Evolutionary conservation across 805 yeast genomes (phyloP).

Genomic region (Wickerhamiella azyma): DNA sequence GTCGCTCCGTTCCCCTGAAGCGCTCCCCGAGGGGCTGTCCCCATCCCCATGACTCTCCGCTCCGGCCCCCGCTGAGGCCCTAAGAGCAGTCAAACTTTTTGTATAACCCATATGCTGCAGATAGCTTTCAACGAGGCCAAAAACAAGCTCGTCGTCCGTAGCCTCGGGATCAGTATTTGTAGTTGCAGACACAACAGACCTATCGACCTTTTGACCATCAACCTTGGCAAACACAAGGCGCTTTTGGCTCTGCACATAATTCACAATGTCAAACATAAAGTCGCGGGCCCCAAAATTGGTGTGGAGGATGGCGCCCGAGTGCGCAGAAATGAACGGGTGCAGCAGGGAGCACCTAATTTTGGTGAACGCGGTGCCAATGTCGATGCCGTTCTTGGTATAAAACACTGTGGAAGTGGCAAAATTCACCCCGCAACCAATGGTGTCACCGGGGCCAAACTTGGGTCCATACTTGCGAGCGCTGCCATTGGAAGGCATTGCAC

Average conservation of each 20-base stretch:
- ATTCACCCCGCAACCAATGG: conserved; percentile 76
- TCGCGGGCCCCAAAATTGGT: conserved; percentile 40
- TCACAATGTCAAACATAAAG: conserved; percentile 47
- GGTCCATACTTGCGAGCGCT: conserved; percentile 31
- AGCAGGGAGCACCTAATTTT: too few relatives aligned
- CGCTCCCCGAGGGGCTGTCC: too few relatives aligned
- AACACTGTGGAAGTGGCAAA: conserved; percentile 50
- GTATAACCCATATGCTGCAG: conserved; percentile 46
- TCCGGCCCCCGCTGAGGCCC: too few relatives aligned
- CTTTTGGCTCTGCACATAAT: conserved; percentile 38
- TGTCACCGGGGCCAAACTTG: conserved; percentile 43
- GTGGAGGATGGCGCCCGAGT: conserved; percentile 30
- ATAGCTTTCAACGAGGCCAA: conserved; percentile 33
- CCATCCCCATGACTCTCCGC: too few relatives aligned
- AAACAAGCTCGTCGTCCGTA: conserved; percentile 19
- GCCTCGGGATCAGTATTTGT: conserved; percentile 1
- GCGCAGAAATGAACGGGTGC: conserved; percentile 39
- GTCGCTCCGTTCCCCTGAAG: too few relatives aligned
- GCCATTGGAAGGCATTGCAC: conserved; percentile 28
- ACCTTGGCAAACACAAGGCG: conserved; percentile 19
- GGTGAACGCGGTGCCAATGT: conserved; percentile 42
- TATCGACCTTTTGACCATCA: conserved; percentile 7
- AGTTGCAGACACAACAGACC: conserved; percentile 1
- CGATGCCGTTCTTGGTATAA: conserved; percentile 70
- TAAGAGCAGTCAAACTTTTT: conserved; percentile 40